phyloP scores from a whole-genome alignment of 345 rosid genomes.

The Streptanthus diversifolius region DNA sequence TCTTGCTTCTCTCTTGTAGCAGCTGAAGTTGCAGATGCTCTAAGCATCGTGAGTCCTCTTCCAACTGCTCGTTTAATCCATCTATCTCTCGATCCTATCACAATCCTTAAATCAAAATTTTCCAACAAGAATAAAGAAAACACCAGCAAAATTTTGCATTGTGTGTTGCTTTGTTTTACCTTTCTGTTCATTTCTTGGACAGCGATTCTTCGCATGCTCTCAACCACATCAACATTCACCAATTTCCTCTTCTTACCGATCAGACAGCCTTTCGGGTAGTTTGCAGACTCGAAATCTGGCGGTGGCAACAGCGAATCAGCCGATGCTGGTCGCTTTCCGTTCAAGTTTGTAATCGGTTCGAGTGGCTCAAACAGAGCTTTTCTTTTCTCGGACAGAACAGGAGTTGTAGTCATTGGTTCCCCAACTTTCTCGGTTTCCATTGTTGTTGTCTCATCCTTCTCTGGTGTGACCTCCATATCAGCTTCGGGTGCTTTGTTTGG shows the following conservation, averaged over 20 bases:
- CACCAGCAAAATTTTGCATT: not conserved
- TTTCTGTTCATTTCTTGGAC: slow-evolving; percentile 95
- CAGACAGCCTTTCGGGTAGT: slow-evolving; percentile 90
- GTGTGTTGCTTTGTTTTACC: slow-evolving; percentile 36
- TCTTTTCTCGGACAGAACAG: slow-evolving; percentile 63
- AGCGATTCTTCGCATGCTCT: slow-evolving; percentile 95
- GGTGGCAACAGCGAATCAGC: slow-evolving; percentile 84
- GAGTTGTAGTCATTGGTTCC: slow-evolving; percentile 32
- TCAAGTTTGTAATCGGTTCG: slow-evolving; percentile 50
- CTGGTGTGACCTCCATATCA: slow-evolving; percentile 39
- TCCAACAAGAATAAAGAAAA: not conserved
- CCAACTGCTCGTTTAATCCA: slow-evolving; percentile 89
- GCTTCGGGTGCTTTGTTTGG: slow-evolving; percentile 39
- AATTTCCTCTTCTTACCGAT: slow-evolving; percentile 92
- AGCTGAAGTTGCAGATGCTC: slow-evolving; percentile 88
- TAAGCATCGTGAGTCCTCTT: slow-evolving; percentile 73
- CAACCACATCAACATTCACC: slow-evolving; percentile 90
- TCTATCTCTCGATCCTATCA: slow-evolving; percentile 81
- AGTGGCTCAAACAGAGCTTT: slow-evolving; percentile 89
- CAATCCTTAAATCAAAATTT: not conserved
- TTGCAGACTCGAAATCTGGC: slow-evolving; percentile 78
- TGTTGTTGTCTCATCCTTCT: slow-evolving; percentile 41
- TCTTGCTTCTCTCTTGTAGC: slow-evolving; percentile 69
- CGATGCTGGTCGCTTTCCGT: slow-evolving; percentile 42
- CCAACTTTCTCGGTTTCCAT: slow-evolving; percentile 24